These are phyloP conservation scores for Nakaseomyces delphensis DNA, from an alignment of 1,139 yeast species.

Conservation along the genomic window DNA sequence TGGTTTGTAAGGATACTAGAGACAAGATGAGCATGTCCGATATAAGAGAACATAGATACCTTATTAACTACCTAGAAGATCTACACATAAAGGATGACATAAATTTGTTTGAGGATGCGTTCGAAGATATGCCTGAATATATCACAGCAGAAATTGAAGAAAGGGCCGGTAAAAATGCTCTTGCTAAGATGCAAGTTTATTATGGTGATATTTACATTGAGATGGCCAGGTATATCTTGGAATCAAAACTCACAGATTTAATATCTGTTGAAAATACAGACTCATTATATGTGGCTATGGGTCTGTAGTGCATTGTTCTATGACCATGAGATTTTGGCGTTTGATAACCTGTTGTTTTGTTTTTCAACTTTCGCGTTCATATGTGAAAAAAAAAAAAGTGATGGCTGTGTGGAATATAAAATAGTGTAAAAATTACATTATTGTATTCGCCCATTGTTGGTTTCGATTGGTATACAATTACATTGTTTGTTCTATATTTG, in stretches of 20 bases:
- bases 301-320: slow-evolving; percentile 30
- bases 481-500: no score
- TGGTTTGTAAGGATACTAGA: slow-evolving; percentile 20
- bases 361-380: not conserved
- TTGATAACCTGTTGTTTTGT: not conserved
- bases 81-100: slow-evolving; percentile 17
- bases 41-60: slow-evolving; percentile 16
- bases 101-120: slow-evolving; percentile 24
- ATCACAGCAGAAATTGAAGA: slow-evolving; percentile 18
- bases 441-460: no score
- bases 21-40: slow-evolving; percentile 12
- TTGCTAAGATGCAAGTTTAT: slow-evolving; percentile 23
- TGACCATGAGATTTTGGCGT: not conserved
- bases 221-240: slow-evolving; percentile 62
- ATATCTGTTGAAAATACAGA: slow-evolving; percentile 77
- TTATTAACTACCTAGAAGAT: slow-evolving; percentile 21
- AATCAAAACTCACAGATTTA: slow-evolving; percentile 36
- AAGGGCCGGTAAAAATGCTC: slow-evolving; percentile 14
- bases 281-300: slow-evolving; percentile 58
- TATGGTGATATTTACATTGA: slow-evolving; percentile 60
- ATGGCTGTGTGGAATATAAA: no score
- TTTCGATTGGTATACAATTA: no score
- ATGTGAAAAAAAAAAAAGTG: not conserved
- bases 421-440: no score
- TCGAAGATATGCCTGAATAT: slow-evolving; percentile 24